Base-by-base conservation (phyloP, 257 asterid species). In the Coffea canephora region DNA sequence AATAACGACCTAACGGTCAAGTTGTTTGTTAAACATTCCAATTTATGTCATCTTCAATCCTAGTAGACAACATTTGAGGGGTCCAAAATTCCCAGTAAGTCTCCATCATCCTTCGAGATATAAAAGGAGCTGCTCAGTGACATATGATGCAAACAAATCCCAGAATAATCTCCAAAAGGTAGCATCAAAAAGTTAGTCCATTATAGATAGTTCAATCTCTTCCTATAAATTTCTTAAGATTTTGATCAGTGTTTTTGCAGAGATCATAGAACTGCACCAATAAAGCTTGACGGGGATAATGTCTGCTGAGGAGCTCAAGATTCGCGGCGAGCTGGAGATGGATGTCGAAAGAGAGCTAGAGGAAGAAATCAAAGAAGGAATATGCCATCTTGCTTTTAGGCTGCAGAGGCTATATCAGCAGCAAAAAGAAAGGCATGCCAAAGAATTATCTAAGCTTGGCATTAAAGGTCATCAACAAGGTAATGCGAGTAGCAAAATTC, bases 351-450 rank as follows among this genome's bases (percentile, higher is more conserved):
- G 80, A n/a, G 85, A 83, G 55, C 73, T 91, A 76, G 97, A 89
- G 82, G 89, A 83, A 72, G 97, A 92, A 81, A 89, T 93, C 71
- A 90, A 90, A 81, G 91, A 92, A 12, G 90, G 82, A 66, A 90
- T 93, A 10, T 90, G 88, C 59, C 85, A 71, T 70, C 87, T 91
- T 46, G 95, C 97, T 75, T 83, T 86, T 36, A 87, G 84, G 76
- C 64, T 93, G 77, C 95, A 92, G 74, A 84, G 86, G 72, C 84
- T 93, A 41, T 90, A 93, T 78, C 87, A 83, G 25, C 92, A 88
- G 52, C 91, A 82, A 50, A 87, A 83, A 46, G 85, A 88, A 61
- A 87, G 75, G 70, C 80, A 82, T 27, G 74, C 74, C 14, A 71
- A 61, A 54, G 41, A 45, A 46, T 46, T 62, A 41, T 25, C 76